Conservation (phyloP, 352 stramenopile genomes). For the Phytophthora sp. region DNA sequence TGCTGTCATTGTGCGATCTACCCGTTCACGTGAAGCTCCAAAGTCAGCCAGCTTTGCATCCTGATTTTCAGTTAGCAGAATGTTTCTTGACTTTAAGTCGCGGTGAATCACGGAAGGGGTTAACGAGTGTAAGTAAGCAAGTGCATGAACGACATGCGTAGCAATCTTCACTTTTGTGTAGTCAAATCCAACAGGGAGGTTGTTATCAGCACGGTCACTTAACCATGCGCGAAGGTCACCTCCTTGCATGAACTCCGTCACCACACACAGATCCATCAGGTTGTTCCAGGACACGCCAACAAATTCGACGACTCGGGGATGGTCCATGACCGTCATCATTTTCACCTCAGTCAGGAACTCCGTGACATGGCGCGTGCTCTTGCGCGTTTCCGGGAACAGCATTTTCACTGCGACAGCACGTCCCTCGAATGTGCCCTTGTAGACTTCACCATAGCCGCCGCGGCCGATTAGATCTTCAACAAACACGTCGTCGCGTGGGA, state of each 20-base stretch:
- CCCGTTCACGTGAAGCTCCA: slow-evolving; percentile 43
- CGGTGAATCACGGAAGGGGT: slow-evolving; percentile 47
- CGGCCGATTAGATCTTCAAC: slow-evolving; percentile 46
- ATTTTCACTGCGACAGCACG: slow-evolving; percentile 56
- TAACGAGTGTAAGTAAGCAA: slow-evolving; percentile 56
- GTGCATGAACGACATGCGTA: slow-evolving; percentile 40
- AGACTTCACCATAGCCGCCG: slow-evolving; percentile 66
- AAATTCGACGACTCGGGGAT: slow-evolving; percentile 55
- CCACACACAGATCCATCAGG: slow-evolving; percentile 57
- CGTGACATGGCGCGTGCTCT: slow-evolving; percentile 44
- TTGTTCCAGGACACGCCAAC: slow-evolving; percentile 65
- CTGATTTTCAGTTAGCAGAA: slow-evolving; percentile 40
- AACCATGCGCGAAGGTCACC: slow-evolving; percentile 59
- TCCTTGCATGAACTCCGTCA: slow-evolving; percentile 70
- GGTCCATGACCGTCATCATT: slow-evolving; percentile 52
- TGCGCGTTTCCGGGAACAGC: slow-evolving; percentile 47
- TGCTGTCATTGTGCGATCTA: slow-evolving; percentile 48
- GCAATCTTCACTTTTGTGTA: slow-evolving; percentile 45
- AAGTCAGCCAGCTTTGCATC: slow-evolving; percentile 59
- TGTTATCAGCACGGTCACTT: slow-evolving; percentile 29
- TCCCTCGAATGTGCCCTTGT: slow-evolving; percentile 41
- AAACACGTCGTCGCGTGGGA: slow-evolving; percentile 49
- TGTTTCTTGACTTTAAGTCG: slow-evolving; percentile 61
- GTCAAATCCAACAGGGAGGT: slow-evolving; percentile 40
- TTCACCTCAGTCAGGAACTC: slow-evolving; percentile 62